Evolutionary conservation across 495 filamentous ascomycete species (phyloP).

Genomic region (Penicillium silybi): DNA sequence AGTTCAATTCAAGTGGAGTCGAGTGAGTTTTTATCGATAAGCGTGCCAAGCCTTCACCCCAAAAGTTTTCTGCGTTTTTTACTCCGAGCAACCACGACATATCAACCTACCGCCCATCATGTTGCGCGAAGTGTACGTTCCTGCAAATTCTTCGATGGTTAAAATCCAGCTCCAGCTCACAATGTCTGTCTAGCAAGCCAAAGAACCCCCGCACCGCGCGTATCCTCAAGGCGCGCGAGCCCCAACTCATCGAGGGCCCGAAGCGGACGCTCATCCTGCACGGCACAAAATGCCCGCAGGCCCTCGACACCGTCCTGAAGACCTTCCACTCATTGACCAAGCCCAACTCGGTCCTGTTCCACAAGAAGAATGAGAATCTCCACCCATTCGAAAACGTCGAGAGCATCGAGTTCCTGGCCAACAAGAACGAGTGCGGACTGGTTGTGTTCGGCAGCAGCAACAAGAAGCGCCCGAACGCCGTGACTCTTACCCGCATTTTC

Average conservation of each 20-base stretch:
- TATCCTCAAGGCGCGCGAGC: conserved; percentile 81
- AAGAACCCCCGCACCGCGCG: conserved; percentile 92
- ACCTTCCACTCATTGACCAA: conserved; percentile 80
- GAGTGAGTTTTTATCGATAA: conserved; percentile 26
- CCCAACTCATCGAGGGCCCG: conserved; percentile 82
- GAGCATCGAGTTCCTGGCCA: conserved; percentile 84
- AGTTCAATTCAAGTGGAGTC: background rate
- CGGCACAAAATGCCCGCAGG: conserved; percentile 72
- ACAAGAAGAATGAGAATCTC: conserved; percentile 83
- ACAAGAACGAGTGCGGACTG: conserved; percentile 88
- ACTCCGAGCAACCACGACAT: conserved; percentile 16
- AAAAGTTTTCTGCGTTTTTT: conserved; percentile 34
- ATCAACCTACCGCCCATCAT: conserved; percentile 18
- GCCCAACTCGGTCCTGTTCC: conserved; percentile 78
- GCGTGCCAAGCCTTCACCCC: conserved; percentile 25
- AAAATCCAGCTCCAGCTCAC: background rate
- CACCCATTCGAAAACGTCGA: conserved; percentile 90
- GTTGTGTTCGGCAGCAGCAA: conserved; percentile 74
- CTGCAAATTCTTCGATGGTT: background rate
- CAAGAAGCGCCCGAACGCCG: conserved; percentile 89
- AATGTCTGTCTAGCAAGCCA: conserved; percentile 61
- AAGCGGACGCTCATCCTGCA: conserved; percentile 84
- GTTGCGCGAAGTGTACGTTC: conserved; percentile 39
- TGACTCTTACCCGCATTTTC: conserved; percentile 83
- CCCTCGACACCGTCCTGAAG: conserved; percentile 72